Evolutionary conservation across 345 rosid species (phyloP).

Genomic region (Citrus glauca): DNA sequence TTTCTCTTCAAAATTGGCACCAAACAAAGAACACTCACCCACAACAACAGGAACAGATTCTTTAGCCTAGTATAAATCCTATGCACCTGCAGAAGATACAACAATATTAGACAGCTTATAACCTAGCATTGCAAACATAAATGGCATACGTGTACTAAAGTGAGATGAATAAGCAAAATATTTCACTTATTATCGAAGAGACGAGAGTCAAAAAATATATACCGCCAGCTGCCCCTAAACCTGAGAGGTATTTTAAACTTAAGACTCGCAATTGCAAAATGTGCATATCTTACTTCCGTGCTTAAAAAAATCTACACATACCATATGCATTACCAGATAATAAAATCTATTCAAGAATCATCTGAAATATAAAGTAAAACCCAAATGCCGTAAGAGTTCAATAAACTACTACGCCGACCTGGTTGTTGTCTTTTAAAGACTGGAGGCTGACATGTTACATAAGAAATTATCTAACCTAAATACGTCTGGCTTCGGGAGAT

Average conservation of each 20-base stretch:
- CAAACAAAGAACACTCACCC: conserved; percentile 1
- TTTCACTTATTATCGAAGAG: background rate
- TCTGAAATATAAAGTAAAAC: background rate
- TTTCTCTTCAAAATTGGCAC: conserved; percentile 2
- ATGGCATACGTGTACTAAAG: background rate
- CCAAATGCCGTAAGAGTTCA: background rate
- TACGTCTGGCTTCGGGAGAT: background rate
- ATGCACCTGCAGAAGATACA: conserved; percentile 5
- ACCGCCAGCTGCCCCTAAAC: background rate
- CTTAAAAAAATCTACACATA: background rate
- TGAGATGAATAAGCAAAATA: background rate
- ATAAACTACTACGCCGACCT: background rate
- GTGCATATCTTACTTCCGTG: background rate
- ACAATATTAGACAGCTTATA: background rate
- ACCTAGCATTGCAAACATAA: background rate
- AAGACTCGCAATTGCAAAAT: background rate
- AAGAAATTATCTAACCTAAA: background rate
- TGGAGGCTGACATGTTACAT: background rate
- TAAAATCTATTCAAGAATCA: background rate
- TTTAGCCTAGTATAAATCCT: background rate
- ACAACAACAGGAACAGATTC: background rate
- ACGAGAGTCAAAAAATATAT: background rate
- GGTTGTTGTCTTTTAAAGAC: background rate
- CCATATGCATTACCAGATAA: background rate
- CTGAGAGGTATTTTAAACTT: background rate